Evolutionary conservation across 2,329 filamentous ascomycete species (phyloP), one percentile per base, ranked within the genome.

Genomic region (Aspergillus sp.): DNA sequence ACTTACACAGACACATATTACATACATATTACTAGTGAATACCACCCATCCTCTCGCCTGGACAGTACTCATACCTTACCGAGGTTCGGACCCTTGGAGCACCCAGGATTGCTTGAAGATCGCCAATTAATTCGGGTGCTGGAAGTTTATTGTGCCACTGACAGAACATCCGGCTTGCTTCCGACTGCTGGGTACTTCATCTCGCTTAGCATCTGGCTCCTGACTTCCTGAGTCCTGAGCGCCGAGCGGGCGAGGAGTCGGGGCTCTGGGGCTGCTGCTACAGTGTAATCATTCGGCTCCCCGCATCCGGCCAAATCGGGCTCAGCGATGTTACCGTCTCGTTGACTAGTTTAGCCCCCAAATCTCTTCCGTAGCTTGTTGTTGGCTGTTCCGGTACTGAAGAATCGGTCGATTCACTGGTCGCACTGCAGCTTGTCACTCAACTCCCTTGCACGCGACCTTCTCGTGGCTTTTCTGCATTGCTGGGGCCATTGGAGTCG

Each of bases 241-340:
- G 3, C 21, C 21, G 21, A 21, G 9, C 27, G 27, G 27, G 27
- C 27, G 9, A 11, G 27, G 27, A 31, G 27, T 31, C 27, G 27
- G 27, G 27, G 9, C 27, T 31, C 27, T 31, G 27, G 9, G 27
- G 27, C 27, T 31, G 27, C 2, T 31, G 27, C 27, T n/a, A n/a
- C 35, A 37, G 35, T 37, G 35, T n/a, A n/a, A 37, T n/a, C 27
- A 31, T 37, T 6, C 46, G 58, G 51, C 52, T 58, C 63, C 61
- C 64, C 61, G 61, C 61, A 66, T 64, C 58, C 61, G 61, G 61
- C 57, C 48, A 43, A 43, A 41, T 40, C 35, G 17, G 23, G 21
- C n/a, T 12, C 40, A 23, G 55, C 56, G 57, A 65, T 65, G 64
- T 57, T 57, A 66, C 63, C 62, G 62, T 66, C 55, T 6, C 62